These are phyloP conservation scores for Amanita phalloides DNA, from an alignment of 768 basidiomycete genomes.

Conservation along the genomic window DNA sequence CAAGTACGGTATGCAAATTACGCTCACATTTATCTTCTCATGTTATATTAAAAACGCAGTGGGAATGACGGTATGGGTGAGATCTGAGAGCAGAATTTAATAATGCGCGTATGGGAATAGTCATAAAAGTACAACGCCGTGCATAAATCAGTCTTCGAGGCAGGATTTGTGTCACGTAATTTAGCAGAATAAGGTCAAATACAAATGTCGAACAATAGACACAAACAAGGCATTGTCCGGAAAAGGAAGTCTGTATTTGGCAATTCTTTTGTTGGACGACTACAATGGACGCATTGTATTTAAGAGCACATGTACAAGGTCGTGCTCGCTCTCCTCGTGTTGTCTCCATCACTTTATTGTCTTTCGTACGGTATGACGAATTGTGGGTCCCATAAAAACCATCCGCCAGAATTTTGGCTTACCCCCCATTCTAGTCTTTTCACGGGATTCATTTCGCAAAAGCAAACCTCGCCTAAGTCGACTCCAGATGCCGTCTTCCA, in stretches of 20 bases:
- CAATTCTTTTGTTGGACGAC: slow-evolving; percentile 16
- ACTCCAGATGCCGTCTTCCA: slow-evolving; percentile 11
- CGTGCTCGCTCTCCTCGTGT: slow-evolving; percentile 8
- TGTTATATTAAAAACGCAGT: too few species aligned
- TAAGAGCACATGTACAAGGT: slow-evolving; percentile 7
- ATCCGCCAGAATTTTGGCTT: slow-evolving; percentile 1
- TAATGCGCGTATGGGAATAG: too few species aligned
- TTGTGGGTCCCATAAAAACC: slow-evolving; percentile 14
- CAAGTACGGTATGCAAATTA: too few species aligned
- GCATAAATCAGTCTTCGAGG: background rate
- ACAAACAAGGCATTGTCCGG: slow-evolving; percentile 9
- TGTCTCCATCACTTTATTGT: slow-evolving; percentile 8
- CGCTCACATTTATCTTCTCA: too few species aligned
- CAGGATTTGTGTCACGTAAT: background rate
- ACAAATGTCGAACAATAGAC: background rate
- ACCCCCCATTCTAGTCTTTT: slow-evolving; percentile 15
- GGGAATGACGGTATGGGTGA: too few species aligned
- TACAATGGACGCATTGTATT: slow-evolving; percentile 16
- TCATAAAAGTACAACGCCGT: too few species aligned
- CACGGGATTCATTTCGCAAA: slow-evolving; percentile 18
- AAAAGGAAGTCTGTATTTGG: slow-evolving; percentile 14
- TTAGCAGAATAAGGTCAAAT: background rate
- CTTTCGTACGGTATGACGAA: slow-evolving; percentile 9
- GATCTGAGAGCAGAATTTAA: too few species aligned
- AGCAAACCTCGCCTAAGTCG: slow-evolving; percentile 19